phyloP scores from a whole-genome alignment of 1,284 basidiomycete genomes.

The Wolfiporia cocos region DNA sequence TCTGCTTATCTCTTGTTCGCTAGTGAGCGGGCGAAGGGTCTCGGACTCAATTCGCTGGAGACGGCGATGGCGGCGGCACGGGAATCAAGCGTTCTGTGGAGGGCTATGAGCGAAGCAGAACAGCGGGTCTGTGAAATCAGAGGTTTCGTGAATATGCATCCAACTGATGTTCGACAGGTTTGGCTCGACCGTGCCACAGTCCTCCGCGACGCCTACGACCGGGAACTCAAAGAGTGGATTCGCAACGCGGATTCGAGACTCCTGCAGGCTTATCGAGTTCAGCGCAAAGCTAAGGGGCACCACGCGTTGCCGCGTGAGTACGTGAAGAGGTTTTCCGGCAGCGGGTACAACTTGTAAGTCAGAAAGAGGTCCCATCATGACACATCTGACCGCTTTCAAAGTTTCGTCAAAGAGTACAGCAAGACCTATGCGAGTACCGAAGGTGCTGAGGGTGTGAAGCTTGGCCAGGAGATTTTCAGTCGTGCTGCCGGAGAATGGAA shows the following conservation, averaged over 20 bases:
- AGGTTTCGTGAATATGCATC: no score
- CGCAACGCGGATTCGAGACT: slow-evolving; percentile 8
- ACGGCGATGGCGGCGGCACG: no score
- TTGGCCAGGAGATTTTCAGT: not conserved
- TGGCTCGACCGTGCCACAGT: no score
- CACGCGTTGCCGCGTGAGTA: not conserved
- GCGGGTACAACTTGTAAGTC: no score
- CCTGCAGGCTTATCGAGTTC: slow-evolving; percentile 10
- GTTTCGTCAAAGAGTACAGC: not conserved
- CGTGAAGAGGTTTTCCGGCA: no score
- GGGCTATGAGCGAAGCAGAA: no score
- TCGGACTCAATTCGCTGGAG: not conserved
- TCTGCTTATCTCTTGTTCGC: not conserved
- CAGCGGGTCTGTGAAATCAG: no score
- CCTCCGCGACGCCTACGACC: slow-evolving; percentile 6
- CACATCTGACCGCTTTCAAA: no score
- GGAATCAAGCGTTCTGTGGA: no score
- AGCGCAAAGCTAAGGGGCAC: slow-evolving; percentile 8
- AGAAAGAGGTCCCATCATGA: no score
- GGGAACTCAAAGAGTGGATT: slow-evolving; percentile 9
- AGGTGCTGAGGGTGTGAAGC: not conserved
- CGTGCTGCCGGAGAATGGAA: slow-evolving; percentile 7
- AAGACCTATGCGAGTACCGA: not conserved
- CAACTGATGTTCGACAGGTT: no score
- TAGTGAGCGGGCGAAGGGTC: not conserved